phyloP scores from a whole-genome alignment of 257 asterid genomes.

The Thymus quinquecostatus region DNA sequence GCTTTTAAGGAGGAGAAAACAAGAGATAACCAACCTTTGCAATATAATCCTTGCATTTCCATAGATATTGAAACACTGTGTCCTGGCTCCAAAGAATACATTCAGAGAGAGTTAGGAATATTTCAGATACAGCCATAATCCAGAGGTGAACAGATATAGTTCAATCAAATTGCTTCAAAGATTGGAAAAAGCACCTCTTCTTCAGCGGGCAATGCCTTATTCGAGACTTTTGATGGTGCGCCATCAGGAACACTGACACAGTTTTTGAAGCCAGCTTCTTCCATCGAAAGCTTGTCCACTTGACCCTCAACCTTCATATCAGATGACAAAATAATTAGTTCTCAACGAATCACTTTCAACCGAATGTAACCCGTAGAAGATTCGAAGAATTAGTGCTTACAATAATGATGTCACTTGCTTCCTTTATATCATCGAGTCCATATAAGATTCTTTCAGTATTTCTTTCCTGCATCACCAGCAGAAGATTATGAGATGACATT shows the following conservation, averaged over 20 bases:
- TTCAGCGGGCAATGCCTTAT: conserved; percentile 63
- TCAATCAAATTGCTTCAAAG: neutral
- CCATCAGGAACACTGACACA: conserved; percentile 97
- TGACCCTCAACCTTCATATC: conserved; percentile 88
- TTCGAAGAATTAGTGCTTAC: conserved; percentile 42
- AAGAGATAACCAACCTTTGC: conserved; percentile 54
- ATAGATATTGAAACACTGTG: conserved; percentile 78
- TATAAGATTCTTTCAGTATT: conserved; percentile 78
- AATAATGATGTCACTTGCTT: conserved; percentile 80
- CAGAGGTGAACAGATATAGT: neutral
- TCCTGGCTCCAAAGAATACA: conserved; percentile 74
- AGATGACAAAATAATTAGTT: conserved; percentile 24
- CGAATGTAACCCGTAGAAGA: conserved; percentile 31
- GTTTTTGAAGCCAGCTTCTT: conserved; percentile 90
- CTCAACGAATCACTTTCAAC: conserved; percentile 22
- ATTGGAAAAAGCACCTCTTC: conserved; percentile 54
- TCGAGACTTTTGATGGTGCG: conserved; percentile 75
- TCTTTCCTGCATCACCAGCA: conserved; percentile 60
- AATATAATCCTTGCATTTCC: conserved; percentile 89
- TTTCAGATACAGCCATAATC: conserved; percentile 26
- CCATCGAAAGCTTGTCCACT: conserved; percentile 98
- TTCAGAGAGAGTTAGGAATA: conserved; percentile 38
- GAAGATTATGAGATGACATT: conserved; percentile 31
- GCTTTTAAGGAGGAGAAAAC: neutral
- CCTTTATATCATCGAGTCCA: conserved; percentile 89